Conservation (phyloP, 768 basidiomycete species). For the Lyophyllum atratum region DNA sequence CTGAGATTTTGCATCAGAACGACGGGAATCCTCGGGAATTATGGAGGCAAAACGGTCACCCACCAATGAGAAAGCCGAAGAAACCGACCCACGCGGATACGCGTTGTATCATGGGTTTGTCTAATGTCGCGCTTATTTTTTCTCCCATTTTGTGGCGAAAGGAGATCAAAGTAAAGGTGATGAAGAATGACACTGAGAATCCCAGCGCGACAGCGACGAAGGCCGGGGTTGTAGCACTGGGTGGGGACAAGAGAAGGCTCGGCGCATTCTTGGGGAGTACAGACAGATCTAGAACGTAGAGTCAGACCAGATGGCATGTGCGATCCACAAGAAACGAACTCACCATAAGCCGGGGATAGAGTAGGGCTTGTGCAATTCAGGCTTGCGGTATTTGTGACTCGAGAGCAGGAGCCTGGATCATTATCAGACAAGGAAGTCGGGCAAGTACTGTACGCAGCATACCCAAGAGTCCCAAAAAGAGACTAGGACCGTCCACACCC, state of each 20-base stretch:
- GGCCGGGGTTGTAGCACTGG: conserved; percentile 58
- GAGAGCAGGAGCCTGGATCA: conserved; percentile 68
- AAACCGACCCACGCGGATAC: conserved; percentile 75
- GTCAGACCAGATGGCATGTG: not conserved
- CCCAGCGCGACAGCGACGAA: conserved; percentile 65
- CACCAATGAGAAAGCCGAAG: conserved; percentile 75
- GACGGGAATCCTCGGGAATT: conserved; percentile 1
- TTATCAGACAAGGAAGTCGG: not conserved
- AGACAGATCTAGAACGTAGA: conserved; percentile 56
- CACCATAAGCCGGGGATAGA: conserved; percentile 65
- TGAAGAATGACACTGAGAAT: conserved; percentile 61
- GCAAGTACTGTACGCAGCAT: conserved; percentile 11
- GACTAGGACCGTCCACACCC: conserved; percentile 64
- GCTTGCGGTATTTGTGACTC: conserved; percentile 44
- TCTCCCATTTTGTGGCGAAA: conserved; percentile 65
- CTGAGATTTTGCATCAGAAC: conserved; percentile 32
- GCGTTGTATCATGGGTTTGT: conserved; percentile 59
- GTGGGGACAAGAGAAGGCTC: conserved; percentile 55
- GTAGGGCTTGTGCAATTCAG: conserved; percentile 59
- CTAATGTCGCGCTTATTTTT: conserved; percentile 49
- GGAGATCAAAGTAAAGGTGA: conserved; percentile 65
- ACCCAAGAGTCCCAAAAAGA: conserved; percentile 71
- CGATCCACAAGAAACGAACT: conserved; percentile 20
- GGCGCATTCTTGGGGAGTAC: conserved; percentile 61
- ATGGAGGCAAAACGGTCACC: conserved; percentile 12